A percentile compares a stretch with the other conserved stretches of the same genome.
These are phyloP conservation scores for Nephelium lappaceum DNA, from an alignment of 345 rosid species.

Conservation along the genomic window DNA sequence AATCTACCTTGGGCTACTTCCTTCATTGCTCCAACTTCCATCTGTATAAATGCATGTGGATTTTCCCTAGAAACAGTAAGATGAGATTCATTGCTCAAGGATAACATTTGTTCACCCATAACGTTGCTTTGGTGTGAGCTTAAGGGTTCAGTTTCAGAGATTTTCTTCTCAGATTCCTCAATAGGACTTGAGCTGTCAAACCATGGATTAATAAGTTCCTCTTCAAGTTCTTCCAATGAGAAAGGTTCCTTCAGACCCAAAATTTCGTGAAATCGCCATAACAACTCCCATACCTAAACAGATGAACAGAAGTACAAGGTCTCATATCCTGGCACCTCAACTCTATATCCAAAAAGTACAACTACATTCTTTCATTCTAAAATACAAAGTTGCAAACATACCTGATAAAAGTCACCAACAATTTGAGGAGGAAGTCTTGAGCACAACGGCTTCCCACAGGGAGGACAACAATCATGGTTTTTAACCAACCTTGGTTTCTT, in stretches of 20 bases:
- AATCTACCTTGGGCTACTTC: slow-evolving; percentile 39
- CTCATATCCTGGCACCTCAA: slow-evolving; percentile 12
- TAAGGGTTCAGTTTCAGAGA: slow-evolving; percentile 33
- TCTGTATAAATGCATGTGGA: slow-evolving; percentile 37
- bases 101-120: slow-evolving; percentile 28
- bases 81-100: slow-evolving; percentile 39
- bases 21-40: slow-evolving; percentile 44
- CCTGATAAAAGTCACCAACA: slow-evolving; percentile 95
- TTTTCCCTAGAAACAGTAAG: slow-evolving; percentile 30
- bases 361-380: slow-evolving; percentile 13
- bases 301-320: slow-evolving; percentile 23
- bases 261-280: slow-evolving; percentile 72
- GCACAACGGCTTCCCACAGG: slow-evolving; percentile 70
- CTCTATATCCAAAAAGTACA: neutral
- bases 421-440: slow-evolving; percentile 70
- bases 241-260: slow-evolving; percentile 72
- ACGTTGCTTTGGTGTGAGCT: slow-evolving; percentile 34
- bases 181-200: slow-evolving; percentile 39
- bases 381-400: slow-evolving; percentile 29
- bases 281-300: slow-evolving; percentile 76
- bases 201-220: slow-evolving; percentile 71
- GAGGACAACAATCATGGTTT: slow-evolving; percentile 46
- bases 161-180: slow-evolving; percentile 39
- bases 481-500: slow-evolving; percentile 52
- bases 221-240: slow-evolving; percentile 63